Evolutionary conservation across 2,329 filamentous ascomycete species (phyloP), one percentile per base, ranked within the genome.

Genomic region (Sarocladiaceae sp.): DNA sequence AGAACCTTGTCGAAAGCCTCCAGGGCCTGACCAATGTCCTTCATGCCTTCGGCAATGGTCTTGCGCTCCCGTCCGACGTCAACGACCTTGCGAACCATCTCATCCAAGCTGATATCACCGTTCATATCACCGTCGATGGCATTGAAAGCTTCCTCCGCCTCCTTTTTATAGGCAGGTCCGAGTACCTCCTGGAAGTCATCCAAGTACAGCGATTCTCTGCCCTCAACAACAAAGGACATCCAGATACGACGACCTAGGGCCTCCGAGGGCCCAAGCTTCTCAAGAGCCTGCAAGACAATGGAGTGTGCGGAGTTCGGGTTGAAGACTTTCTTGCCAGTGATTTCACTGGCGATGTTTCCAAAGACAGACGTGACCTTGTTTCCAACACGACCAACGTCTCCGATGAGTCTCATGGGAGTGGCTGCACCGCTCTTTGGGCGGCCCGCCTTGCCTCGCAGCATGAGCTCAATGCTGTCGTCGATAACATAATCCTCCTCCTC

Each of bases 211-310:
- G 83, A 72, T 32, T 96, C 88, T 47, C 82, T 82, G 54, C 88
- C 89, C 64, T 97, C 91, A 3, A 93, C 80, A 2, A 95, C 93
- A 59, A 96, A 95, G 1, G 90, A 96, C 88, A 96, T 95, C 93
- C 93, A 97, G 50, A 97, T 83, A 57, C 93, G 85, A 53, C 81
- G 84, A n/a, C 88, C 90, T 47, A 97, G 70, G n/a, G 93, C 93
- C 61, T 97, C 90, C 0, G 89, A 88, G 6, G 88, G 86, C 48
- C 76, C 74, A 33, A 78, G 81, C 67, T 88, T 91, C 64, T 96
- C 90, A 24, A 97, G 73, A 7, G 91, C 93, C 59, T 94, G 82
- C 11, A 94, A 73, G 4, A 97, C 88, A 40, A 97, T 80, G 0
- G 88, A 93, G 61, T 96, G 90, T 1, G 90, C 83, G 4, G 89